phyloP scores from a whole-genome alignment of 352 stramenopile genomes.

The Lagenidium giganteum region DNA sequence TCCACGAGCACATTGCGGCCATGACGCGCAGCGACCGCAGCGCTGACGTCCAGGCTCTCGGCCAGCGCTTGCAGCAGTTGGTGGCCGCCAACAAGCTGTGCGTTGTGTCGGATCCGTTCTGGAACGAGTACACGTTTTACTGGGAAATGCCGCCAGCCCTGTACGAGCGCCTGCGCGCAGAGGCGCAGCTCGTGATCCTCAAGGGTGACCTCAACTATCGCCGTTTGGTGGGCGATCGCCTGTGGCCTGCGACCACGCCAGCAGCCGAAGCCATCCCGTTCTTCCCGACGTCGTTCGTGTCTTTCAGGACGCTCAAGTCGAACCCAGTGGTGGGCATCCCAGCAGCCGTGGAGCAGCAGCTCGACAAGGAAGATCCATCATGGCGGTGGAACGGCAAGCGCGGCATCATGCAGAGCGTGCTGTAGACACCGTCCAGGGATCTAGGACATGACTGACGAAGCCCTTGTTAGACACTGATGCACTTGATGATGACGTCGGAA shows the following conservation, averaged over 20 bases:
- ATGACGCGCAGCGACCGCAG: slow-evolving; percentile 36
- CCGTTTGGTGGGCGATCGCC: slow-evolving; percentile 90
- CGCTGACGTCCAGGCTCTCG: slow-evolving; percentile 37
- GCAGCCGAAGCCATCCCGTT: slow-evolving; percentile 84
- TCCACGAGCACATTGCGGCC: slow-evolving; percentile 50
- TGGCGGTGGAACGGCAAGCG: slow-evolving; percentile 69
- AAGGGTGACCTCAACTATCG: slow-evolving; percentile 98
- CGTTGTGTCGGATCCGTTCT: slow-evolving; percentile 34
- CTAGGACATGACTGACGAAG: too few species aligned
- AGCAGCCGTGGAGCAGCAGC: slow-evolving; percentile 25
- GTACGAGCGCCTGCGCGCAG: slow-evolving; percentile 14
- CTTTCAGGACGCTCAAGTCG: slow-evolving; percentile 71
- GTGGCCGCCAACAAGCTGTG: slow-evolving; percentile 20
- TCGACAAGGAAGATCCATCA: slow-evolving; percentile 45
- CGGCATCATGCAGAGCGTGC: slow-evolving; percentile 61
- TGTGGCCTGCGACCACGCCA: slow-evolving; percentile 83
- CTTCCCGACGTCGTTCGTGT: slow-evolving; percentile 61
- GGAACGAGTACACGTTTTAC: slow-evolving; percentile 73
- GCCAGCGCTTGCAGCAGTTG: slow-evolving; percentile 30
- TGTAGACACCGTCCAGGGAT: too few species aligned
- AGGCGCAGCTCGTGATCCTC: slow-evolving; percentile 88
- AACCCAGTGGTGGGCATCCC: slow-evolving; percentile 58
- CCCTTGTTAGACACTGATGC: too few species aligned
- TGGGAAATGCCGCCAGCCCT: slow-evolving; percentile 52
- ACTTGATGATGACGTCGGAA: too few species aligned